Conservation (phyloP, 352 stramenopile genomes). For the Globisporangium nodosum region DNA sequence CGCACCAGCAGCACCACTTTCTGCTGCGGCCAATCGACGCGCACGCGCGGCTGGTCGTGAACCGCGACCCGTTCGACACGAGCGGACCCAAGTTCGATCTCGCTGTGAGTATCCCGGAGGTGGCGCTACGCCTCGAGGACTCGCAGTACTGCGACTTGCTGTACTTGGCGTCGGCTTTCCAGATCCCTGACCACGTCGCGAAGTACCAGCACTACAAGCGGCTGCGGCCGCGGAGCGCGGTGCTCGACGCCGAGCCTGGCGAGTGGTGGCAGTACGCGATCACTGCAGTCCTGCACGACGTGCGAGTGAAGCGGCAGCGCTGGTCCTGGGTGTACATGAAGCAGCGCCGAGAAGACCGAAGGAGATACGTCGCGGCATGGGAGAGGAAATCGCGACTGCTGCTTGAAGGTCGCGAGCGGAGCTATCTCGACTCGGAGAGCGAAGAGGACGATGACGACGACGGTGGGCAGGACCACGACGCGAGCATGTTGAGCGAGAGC, state of each 20-base stretch:
- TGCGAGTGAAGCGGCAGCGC: slow-evolving; percentile 51
- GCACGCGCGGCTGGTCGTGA: slow-evolving; percentile 74
- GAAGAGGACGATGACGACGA: slow-evolving; percentile 31
- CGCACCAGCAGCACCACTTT: slow-evolving; percentile 77
- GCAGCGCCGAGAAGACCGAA: slow-evolving; percentile 71
- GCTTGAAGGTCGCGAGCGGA: slow-evolving; percentile 21
- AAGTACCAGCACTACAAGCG: slow-evolving; percentile 79
- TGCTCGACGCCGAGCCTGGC: slow-evolving; percentile 41
- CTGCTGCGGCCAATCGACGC: slow-evolving; percentile 81
- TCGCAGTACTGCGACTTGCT: slow-evolving; percentile 86
- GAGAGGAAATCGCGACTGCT: slow-evolving; percentile 24
- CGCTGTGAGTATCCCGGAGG: slow-evolving; percentile 70
- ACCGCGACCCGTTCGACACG: slow-evolving; percentile 70
- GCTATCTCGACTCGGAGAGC: slow-evolving; percentile 45
- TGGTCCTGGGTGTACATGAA: slow-evolving; percentile 86
- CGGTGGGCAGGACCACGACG: slow-evolving; percentile 2
- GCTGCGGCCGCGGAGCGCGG: slow-evolving; percentile 41
- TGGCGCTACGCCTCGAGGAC: slow-evolving; percentile 79
- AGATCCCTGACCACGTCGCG: slow-evolving; percentile 62
- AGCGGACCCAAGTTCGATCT: slow-evolving; percentile 80
- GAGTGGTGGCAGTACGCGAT: slow-evolving; percentile 86
- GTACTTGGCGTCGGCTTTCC: slow-evolving; percentile 67
- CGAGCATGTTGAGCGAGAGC: slow-evolving; percentile 4
- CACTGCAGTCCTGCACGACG: slow-evolving; percentile 47
- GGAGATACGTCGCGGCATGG: slow-evolving; percentile 70